Base-by-base conservation (phyloP, 75 land plant genomes). In the Gnetum montanum region DNA sequence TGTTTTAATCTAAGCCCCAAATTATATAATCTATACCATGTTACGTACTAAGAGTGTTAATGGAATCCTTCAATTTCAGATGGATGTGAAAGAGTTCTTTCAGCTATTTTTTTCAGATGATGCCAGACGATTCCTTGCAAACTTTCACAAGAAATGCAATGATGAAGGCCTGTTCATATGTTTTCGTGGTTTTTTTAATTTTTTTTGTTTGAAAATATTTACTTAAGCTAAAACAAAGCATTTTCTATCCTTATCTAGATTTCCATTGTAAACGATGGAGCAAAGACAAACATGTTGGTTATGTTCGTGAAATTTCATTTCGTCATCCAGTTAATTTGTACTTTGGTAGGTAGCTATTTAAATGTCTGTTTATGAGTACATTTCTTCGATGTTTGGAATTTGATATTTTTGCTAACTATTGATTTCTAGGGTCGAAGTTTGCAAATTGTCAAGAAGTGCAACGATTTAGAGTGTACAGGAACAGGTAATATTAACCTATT, bases 321-420 rank as follows among this genome's bases (percentile, higher is more conserved):
- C 85, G 75, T 26, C 98, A 94, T 68, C 98, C 98, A 24, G 67
- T 94, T 27, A 94, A 94, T 51, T 48, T 89, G 23, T 85, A 75
- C 40, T 72, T 94, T 69, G 98, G 98, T 94, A 63, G 43, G n/a
- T 16, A 53, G 12, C 19, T 16, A 31, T 34, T 18, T 27, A n/a
- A 18, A 12, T 30, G 16, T 41, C 16, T 41, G 13, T 5, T 41
- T 43, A 30, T 41, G 20, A 20, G 6, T 22, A 26, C 16, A 30
- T 13, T 13, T 6, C 34, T 22, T 18, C 26, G 13, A 28, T 23
- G 29, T 20, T 28, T 24, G 16, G 30, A 5, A 36, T 20, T 23
- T 22, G 54, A 33, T 60, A 23, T 51, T 65, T 37, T 40, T 26
- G 38, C 30, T 27, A 13, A 46, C 46, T 46, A n/a, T 54, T 18